Percentiles rank a stretch among this genome's conserved stretches.
Conservation (phyloP, 2,329 filamentous ascomycete genomes). For the Penicillium sp. region DNA sequence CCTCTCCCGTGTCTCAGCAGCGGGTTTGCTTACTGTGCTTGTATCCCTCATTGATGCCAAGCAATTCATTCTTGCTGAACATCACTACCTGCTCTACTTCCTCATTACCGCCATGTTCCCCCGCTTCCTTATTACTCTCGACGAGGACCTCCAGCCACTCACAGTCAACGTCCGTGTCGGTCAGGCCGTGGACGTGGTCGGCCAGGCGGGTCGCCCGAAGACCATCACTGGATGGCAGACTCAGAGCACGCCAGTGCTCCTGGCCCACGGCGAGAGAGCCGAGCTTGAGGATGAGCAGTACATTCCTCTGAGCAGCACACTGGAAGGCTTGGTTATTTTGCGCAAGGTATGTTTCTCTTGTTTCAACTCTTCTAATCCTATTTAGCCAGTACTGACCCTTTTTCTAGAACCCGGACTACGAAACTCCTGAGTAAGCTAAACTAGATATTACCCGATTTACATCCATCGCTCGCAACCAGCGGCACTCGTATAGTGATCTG, state of each 20-base stretch:
- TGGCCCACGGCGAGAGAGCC: slow-evolving; percentile 92
- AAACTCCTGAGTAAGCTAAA: slow-evolving; percentile 37
- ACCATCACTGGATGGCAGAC: slow-evolving; percentile 99
- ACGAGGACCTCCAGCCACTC: slow-evolving; percentile 89
- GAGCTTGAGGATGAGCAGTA: slow-evolving; percentile 98
- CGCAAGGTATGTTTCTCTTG: slow-evolving; percentile 70
- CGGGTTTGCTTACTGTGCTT: slow-evolving; percentile 83
- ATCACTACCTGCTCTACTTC: slow-evolving; percentile 96
- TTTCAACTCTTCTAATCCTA: background rate
- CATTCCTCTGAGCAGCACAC: slow-evolving; percentile 81
- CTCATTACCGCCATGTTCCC: slow-evolving; percentile 96
- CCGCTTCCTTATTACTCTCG: slow-evolving; percentile 90
- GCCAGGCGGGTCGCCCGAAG: slow-evolving; percentile 94
- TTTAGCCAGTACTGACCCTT: slow-evolving; percentile 25
- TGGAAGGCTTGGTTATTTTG: slow-evolving; percentile 94
- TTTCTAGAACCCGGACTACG: slow-evolving; percentile 49
- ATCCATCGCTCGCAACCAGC: slow-evolving; percentile 19
- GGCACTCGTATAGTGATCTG: slow-evolving; percentile 21
- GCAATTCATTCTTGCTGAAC: slow-evolving; percentile 69
- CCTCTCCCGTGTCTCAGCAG: slow-evolving; percentile 84
- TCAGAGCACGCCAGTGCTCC: slow-evolving; percentile 93
- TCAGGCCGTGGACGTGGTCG: slow-evolving; percentile 96
- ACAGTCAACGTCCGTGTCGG: slow-evolving; percentile 96
- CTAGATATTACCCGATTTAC: slow-evolving; percentile 20
- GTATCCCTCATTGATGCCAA: slow-evolving; percentile 95